These are phyloP conservation scores for Sanghuangporus baumii DNA, from an alignment of 1,284 basidiomycete genomes.

Conservation along the genomic window DNA sequence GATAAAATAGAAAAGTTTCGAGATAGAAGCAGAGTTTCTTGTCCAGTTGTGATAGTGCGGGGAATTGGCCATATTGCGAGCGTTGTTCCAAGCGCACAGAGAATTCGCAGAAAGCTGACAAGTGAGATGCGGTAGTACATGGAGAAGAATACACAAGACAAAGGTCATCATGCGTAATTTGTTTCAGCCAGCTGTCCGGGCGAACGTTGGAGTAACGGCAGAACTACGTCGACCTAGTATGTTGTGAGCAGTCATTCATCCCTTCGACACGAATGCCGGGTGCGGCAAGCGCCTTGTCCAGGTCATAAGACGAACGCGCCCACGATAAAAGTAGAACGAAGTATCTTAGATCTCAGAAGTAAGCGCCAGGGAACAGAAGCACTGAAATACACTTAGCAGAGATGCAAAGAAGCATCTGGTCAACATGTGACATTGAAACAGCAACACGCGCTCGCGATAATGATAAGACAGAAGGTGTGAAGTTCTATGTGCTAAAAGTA, in stretches of 20 bases:
- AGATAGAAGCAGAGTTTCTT: slow-evolving; percentile 44
- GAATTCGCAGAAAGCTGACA: background rate
- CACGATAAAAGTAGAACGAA: background rate
- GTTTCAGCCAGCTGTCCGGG: background rate
- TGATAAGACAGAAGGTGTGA: background rate
- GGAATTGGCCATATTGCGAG: slow-evolving; percentile 56
- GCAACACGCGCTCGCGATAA: background rate
- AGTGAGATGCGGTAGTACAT: background rate
- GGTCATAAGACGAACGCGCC: background rate
- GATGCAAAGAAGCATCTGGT: background rate
- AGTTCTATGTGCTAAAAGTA: slow-evolving; percentile 70
- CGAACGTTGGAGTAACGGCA: background rate
- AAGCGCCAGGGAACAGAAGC: background rate
- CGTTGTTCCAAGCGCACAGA: background rate
- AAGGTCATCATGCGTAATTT: background rate
- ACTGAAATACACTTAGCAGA: background rate
- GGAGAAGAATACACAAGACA: background rate
- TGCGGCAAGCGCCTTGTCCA: background rate
- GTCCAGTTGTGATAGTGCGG: slow-evolving; percentile 41
- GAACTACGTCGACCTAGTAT: background rate
- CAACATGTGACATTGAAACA: background rate
- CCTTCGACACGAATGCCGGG: background rate
- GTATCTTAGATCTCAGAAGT: background rate
- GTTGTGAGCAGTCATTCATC: background rate
- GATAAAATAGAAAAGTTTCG: slow-evolving; percentile 41